Percentiles rank a stretch among this genome's conserved stretches.
Conservation (phyloP, 2,329 filamentous ascomycete species). For the Talaromyces sp. region DNA sequence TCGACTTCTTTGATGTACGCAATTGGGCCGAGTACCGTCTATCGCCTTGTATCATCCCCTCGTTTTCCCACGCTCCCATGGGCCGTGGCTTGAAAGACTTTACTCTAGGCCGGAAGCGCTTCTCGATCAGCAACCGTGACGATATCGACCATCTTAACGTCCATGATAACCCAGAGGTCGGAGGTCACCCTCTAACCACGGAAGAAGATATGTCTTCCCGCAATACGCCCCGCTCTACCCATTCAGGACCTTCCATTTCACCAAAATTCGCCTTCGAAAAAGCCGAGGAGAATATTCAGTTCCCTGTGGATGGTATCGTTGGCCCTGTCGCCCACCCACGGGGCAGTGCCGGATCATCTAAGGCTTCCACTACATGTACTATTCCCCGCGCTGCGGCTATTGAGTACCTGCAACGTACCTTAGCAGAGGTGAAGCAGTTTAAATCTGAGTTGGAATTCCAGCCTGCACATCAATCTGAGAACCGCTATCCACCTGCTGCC, state of each 20-base stretch:
- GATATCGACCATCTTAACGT: slow-evolving; percentile 21
- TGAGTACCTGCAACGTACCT: slow-evolving; percentile 73
- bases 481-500: slow-evolving; percentile 78
- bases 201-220: slow-evolving; percentile 11
- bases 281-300: slow-evolving; percentile 20
- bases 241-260: not conserved
- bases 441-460: slow-evolving; percentile 71
- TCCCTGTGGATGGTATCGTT: slow-evolving; percentile 36
- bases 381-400: slow-evolving; percentile 59
- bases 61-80: slow-evolving; percentile 69
- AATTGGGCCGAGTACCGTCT: slow-evolving; percentile 78
- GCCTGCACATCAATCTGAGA: slow-evolving; percentile 61
- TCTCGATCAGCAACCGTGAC: slow-evolving; percentile 32
- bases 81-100: slow-evolving; percentile 43
- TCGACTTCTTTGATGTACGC: slow-evolving; percentile 81
- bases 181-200: slow-evolving; percentile 16
- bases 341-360: slow-evolving; percentile 29
- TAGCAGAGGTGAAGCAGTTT: slow-evolving; percentile 72
- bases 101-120: slow-evolving; percentile 43
- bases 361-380: slow-evolving; percentile 39
- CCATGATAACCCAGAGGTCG: slow-evolving; percentile 20
- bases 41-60: slow-evolving; percentile 74
- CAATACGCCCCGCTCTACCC: not conserved
- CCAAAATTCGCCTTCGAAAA: slow-evolving; percentile 9
- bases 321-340: slow-evolving; percentile 29